phyloP scores from a whole-genome alignment of 108 stramenopile species.

The Nitzschia palea region DNA sequence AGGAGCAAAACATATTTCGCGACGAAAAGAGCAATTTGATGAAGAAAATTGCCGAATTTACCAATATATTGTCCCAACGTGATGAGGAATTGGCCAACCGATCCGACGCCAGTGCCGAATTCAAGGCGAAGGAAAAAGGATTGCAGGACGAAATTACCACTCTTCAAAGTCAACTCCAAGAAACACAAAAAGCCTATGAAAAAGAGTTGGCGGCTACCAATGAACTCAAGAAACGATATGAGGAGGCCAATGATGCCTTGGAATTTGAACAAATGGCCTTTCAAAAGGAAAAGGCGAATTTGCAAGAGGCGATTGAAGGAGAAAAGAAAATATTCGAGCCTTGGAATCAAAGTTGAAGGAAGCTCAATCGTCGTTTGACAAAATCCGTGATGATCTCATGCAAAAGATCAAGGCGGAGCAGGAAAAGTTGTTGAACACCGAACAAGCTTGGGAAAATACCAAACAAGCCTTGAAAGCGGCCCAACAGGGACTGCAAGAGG shows the following conservation, averaged over 20 bases:
- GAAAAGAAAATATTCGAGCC: conserved; percentile 30
- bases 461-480: neutral
- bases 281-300: conserved; percentile 37
- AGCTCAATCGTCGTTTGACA: conserved; percentile 24
- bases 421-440: conserved; percentile 10
- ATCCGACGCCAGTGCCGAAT: conserved; percentile 7
- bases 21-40: conserved; percentile 35
- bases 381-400: conserved; percentile 15
- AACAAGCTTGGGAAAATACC: conserved; percentile 11
- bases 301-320: conserved; percentile 32
- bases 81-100: conserved; percentile 25
- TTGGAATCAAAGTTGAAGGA: conserved; percentile 19
- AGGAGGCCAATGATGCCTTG: conserved; percentile 45
- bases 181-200: conserved; percentile 23
- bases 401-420: conserved; percentile 6
- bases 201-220: conserved; percentile 17
- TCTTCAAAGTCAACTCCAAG: conserved; percentile 18
- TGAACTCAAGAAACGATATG: conserved; percentile 32
- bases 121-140: conserved; percentile 18
- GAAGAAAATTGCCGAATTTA: conserved; percentile 39
- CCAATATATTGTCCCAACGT: conserved; percentile 18
- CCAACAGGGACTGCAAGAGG: neutral
- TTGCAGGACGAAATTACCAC: conserved; percentile 36
- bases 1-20: conserved; percentile 32
- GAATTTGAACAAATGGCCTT: conserved; percentile 63